Evolutionary conservation across 1,284 basidiomycete species (phyloP), one percentile per base, ranked within the genome.

Genomic region (Omphalotus olearius): DNA sequence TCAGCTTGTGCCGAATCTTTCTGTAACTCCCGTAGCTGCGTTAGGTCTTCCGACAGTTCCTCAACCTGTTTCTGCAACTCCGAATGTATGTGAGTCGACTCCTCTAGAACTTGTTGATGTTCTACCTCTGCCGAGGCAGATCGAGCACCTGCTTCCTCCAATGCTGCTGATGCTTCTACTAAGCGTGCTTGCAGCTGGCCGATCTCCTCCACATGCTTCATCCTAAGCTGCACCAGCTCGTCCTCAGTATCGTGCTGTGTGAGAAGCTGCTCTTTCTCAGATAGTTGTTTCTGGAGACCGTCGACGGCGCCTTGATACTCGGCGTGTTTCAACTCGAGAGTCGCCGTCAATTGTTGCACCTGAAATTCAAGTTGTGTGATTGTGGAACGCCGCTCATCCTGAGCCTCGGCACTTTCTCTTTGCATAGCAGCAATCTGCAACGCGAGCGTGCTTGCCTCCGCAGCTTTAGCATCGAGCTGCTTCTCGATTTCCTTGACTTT

Each of bases 181-280:
- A 79, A 63, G 36, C 63, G 70, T 16, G 59, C 57, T 46, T 74
- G 70, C 9, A 78, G 58, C 5, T 56, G 56, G 2, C 62, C 63
- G 37, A 76, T 55, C 46, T 76, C 73, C 38, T 69, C 66, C 3
- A 68, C 62, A 47, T 76, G 72, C 42, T 66, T 65, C 40, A 65
- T 58, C 53, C 66, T 70, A 44, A 74, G 58, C 26, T 64, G 62
- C n/a, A 60, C 66, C 1, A 77, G 36, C 16, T 65, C 60, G 42
- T 60, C 59, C 43, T 67, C 64, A 1, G 59, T 55, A 42, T 59
- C 59, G 33, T 60, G 63, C 26, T 58, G 52, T 14, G 55, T 50
- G 10, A 61, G 59, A 6, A 56, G 50, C 25, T 47, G 54, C n/a
- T 60, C 50, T 30, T 62, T 58, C 38, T 59, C 55, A 11, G 57